These are phyloP conservation scores for Emmonsia crescens DNA, from an alignment of 2,329 filamentous ascomycete species.

Conservation along the genomic window DNA sequence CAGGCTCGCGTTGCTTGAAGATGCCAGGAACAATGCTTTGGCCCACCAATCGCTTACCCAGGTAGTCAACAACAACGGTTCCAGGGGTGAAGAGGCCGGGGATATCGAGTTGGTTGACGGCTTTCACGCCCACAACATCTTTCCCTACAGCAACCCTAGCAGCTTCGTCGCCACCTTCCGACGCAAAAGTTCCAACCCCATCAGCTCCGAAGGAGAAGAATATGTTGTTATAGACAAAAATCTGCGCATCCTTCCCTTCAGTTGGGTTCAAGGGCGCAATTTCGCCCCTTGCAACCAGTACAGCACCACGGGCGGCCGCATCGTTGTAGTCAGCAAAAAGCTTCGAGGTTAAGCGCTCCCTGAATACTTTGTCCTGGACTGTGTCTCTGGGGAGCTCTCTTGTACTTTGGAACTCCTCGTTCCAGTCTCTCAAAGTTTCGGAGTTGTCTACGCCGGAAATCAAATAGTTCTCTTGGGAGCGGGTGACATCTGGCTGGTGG, in stretches of 20 bases:
- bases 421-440: slow-evolving; percentile 94
- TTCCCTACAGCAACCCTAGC: slow-evolving; percentile 93
- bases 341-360: slow-evolving; percentile 87
- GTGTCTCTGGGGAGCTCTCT: slow-evolving; percentile 87
- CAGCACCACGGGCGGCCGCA: slow-evolving; percentile 80
- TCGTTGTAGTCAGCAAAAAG: slow-evolving; percentile 97
- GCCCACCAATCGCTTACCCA: slow-evolving; percentile 92
- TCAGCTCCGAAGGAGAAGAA: slow-evolving; percentile 99
- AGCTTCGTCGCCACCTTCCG: slow-evolving; percentile 92
- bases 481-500: slow-evolving; percentile 73
- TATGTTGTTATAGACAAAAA: slow-evolving; percentile 99
- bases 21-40: slow-evolving; percentile 98
- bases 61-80: slow-evolving; percentile 91
- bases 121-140: slow-evolving; percentile 85
- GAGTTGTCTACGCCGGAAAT: slow-evolving; percentile 86
- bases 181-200: slow-evolving; percentile 92
- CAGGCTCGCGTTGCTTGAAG: slow-evolving; percentile 95
- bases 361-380: slow-evolving; percentile 90
- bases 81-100: slow-evolving; percentile 88
- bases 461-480: slow-evolving; percentile 86
- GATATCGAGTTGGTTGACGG: slow-evolving; percentile 95
- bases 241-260: slow-evolving; percentile 83
- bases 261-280: slow-evolving; percentile 91
- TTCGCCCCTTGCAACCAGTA: slow-evolving; percentile 84
- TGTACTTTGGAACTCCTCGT: slow-evolving; percentile 96